Evolutionary conservation across 768 basidiomycete genomes (phyloP), one percentile per base, ranked within the genome.

Genomic region (Tricholoma sp.): DNA sequence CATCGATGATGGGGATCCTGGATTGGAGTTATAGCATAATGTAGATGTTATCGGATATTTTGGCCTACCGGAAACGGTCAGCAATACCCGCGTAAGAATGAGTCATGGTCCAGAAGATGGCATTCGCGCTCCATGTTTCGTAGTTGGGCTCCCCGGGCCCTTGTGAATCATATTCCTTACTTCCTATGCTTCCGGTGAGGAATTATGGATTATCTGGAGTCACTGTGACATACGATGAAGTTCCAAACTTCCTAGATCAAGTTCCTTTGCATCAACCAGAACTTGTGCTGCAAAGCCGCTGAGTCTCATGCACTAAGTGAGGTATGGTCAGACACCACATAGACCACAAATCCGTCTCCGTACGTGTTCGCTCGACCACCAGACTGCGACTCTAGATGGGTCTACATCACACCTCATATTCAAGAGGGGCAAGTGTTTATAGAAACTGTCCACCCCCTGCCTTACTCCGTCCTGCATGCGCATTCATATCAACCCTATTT

Each of bases 321-420:
- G n/a, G 12, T 31, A 15, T 13, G 11, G 8, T 52, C 53, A 51
- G 11, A 57, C 39, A 24, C 28, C 15, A 11, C 18, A 41, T 9
- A 10, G 12, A 50, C 33, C 47, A 8, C 15, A 31, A 12, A 17
- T 3, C 33, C 13, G 28, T 5, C n/a, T 6, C 66, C 70, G 6
- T 59, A 77, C 80, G 61, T 79, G 71, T 62, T 77, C 71, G 8
- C 72, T 71, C 3, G 76, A 81, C 80, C 81, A 86, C 84, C 84
- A 87, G 4, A 80, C 72, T 0, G 83, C 84, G 11, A 82, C 59
- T 33, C 72, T 70, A 0, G 71, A 68, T 0, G 81, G 75, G 51
- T 80, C 79, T 50, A 86, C 61, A 63, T 85, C 83, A 60, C 84
- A 87, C 62, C 81, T 70, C 84, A 86, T 85, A 60, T 82, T 82